Base-by-base conservation (phyloP, 192 early-diverging fungal species). In the Linnemannia hyalina region DNA sequence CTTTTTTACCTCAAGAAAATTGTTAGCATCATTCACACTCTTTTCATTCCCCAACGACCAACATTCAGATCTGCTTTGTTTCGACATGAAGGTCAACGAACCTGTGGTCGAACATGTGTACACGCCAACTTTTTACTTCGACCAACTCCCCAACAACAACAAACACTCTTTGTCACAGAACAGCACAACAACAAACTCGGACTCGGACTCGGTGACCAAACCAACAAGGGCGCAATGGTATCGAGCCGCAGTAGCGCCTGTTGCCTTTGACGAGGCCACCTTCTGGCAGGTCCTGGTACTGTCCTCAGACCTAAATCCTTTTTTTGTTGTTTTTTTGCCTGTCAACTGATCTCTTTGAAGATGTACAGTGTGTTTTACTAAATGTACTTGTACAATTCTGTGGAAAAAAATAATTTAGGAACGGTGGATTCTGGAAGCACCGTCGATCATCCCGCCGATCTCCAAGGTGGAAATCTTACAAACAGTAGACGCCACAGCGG, bases 391-490 rank as follows among this genome's bases (percentile, higher is more conserved):
- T 52, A 52, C 49, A 18, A 18, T 6, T 4, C 5, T 52, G 49
- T 69, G 6, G 35, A 1, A 1, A 35, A 35, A 35, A 35, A 35
- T 23, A 1, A 44, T 29, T 55, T 60, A 91, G 85, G 88, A 89
- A 36, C 91, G 89, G 35, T 95, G 94, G 94, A 91, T 92, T 22
- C 38, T 60, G 36, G 91, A 92, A 29, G 92, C 94, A 23, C 91
- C 93, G 54, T 81, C 81, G 29, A 82, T 93, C 47, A 93, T 94
- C 20, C 94, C 94, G 41, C 94, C 94, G 0, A 81, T 95, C 35
- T 81, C 90, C 49, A 84, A 80, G 40, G 90, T 92, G 2, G 91
- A 90, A 16, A 89, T 92, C 38, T 32, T 90, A 26, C 60, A 80
- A n/a, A 81, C 70, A 32, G 35, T 23, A 71, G 22, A 3, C 16